Evolutionary conservation across 768 basidiomycete species (phyloP).

Genomic region (Mycena maculata): DNA sequence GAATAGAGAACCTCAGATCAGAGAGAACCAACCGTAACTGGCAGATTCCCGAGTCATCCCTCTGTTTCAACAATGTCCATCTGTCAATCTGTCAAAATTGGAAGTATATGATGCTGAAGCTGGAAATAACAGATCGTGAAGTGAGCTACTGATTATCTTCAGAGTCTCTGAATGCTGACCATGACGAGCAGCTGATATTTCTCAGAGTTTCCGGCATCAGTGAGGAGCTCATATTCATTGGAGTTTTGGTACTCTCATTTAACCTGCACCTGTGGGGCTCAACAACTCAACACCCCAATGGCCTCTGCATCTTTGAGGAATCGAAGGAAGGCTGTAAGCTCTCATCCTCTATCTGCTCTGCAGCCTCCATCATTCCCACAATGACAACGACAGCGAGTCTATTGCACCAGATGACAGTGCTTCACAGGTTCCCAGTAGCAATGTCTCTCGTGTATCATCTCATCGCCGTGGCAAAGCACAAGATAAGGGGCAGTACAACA

Average conservation of each 20-base stretch:
- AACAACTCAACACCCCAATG: neutral
- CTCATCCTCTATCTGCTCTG: neutral
- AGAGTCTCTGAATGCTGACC: neutral
- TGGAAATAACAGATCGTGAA: neutral
- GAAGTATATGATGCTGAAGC: slow-evolving; percentile 10
- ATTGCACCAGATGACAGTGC: neutral
- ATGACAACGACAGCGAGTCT: neutral
- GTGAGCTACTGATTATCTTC: neutral
- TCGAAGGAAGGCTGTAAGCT: neutral
- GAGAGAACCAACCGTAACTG: neutral
- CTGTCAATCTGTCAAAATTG: neutral
- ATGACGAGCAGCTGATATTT: neutral
- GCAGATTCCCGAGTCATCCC: too few species aligned
- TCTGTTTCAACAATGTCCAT: too few species aligned
- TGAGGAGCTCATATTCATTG: neutral
- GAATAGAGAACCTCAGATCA: neutral
- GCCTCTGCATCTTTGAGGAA: neutral
- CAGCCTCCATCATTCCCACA: neutral
- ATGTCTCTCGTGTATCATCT: neutral
- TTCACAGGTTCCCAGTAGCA: neutral
- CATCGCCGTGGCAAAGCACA: neutral
- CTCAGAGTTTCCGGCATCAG: neutral
- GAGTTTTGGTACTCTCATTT: neutral
- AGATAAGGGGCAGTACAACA: neutral
- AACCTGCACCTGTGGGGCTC: neutral